These are phyloP conservation scores for Penicillium psychrosexuale DNA, from an alignment of 2,329 filamentous ascomycete genomes.

Conservation along the genomic window DNA sequence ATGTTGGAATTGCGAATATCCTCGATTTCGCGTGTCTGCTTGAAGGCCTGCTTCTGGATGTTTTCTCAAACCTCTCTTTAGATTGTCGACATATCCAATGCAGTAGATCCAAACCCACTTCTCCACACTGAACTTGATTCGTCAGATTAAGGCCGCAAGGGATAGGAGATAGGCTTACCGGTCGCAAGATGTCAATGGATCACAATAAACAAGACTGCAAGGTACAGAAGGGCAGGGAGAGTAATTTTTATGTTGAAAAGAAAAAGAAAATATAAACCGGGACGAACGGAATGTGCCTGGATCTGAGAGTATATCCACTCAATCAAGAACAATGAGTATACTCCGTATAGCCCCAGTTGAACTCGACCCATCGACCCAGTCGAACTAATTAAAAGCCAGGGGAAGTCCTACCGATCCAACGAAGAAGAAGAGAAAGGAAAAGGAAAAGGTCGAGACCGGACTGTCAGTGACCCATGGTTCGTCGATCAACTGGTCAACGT, in stretches of 20 bases:
- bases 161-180: neutral
- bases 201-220: slow-evolving; percentile 6
- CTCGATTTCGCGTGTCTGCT: neutral
- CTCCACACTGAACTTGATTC: slow-evolving; percentile 8
- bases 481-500: neutral
- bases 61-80: slow-evolving; percentile 11
- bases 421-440: neutral
- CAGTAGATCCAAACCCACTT: slow-evolving; percentile 10
- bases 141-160: slow-evolving; percentile 8
- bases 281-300: neutral
- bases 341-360: neutral
- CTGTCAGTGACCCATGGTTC: neutral
- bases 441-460: neutral
- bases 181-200: neutral
- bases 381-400: neutral
- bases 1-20: neutral
- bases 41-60: slow-evolving; percentile 2
- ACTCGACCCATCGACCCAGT: neutral
- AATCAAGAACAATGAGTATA: neutral
- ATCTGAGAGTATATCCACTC: neutral
- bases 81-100: slow-evolving; percentile 24
- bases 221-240: neutral
- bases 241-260: neutral
- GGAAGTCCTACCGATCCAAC: neutral
- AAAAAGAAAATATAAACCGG: neutral